phyloP scores from a whole-genome alignment of 768 basidiomycete species.

The Lentinula sp. region DNA sequence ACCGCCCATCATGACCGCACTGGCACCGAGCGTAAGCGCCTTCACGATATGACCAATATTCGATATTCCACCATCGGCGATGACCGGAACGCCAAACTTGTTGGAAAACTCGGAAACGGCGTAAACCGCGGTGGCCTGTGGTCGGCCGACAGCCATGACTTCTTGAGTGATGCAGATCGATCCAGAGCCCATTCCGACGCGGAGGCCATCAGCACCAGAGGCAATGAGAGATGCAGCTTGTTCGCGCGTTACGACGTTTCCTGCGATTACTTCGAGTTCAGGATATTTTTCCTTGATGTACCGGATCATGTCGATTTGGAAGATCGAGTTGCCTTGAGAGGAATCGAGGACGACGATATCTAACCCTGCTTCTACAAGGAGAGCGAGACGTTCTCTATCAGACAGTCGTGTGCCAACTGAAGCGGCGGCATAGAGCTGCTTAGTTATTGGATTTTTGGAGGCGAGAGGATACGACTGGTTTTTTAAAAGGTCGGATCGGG shows the following conservation, averaged over 20 bases:
- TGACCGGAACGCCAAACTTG: slow-evolving; percentile 93
- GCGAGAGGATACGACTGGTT: slow-evolving; percentile 96
- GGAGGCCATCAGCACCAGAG: slow-evolving; percentile 93
- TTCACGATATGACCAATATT: slow-evolving; percentile 99
- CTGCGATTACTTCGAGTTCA: slow-evolving; percentile 87
- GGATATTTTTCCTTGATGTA: slow-evolving; percentile 90
- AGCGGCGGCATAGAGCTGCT: slow-evolving; percentile 95
- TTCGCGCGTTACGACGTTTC: slow-evolving; percentile 97
- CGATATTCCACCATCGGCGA: slow-evolving; percentile 92
- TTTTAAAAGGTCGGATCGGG: slow-evolving; percentile 95
- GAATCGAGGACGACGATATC: slow-evolving; percentile 96
- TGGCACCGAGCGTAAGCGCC: slow-evolving; percentile 88
- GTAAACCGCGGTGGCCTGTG: slow-evolving; percentile 98
- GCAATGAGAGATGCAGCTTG: slow-evolving; percentile 92
- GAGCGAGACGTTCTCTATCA: slow-evolving; percentile 76
- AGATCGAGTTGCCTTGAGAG: slow-evolving; percentile 93
- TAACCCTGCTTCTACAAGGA: slow-evolving; percentile 90
- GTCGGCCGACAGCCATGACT: slow-evolving; percentile 97
- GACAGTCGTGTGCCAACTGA: slow-evolving; percentile 89
- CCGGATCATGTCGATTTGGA: slow-evolving; percentile 88
- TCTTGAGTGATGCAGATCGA: slow-evolving; percentile 99
- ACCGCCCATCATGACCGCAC: slow-evolving; percentile 99
- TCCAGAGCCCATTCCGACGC: slow-evolving; percentile 96
- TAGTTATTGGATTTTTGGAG: slow-evolving; percentile 82
- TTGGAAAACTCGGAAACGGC: slow-evolving; percentile 90